Evolutionary conservation across 192 early-diverging fungal genomes (phyloP), one percentile per base, ranked within the genome.

Genomic region (Rhizoclosmatium sp.): DNA sequence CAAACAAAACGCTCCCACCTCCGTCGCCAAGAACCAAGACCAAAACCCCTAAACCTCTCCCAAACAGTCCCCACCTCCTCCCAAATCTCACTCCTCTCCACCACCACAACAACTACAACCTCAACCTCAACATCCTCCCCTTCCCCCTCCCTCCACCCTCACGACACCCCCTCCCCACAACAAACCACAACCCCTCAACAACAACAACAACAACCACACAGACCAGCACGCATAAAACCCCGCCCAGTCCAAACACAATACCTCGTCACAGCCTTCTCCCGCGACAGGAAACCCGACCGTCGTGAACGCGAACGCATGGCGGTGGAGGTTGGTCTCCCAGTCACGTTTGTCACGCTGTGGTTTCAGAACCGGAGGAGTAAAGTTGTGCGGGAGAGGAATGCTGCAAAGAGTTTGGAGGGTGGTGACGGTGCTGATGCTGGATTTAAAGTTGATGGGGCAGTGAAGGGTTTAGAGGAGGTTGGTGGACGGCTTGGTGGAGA

Each of bases 281-380:
- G 14, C 4, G 56, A 71, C 42, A 10, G n/a, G 2, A 7, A 39
- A 10, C 70, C 70, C 7, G 56, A 44, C 3, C 49, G 39, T 14
- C 23, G 39, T 31, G 70, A 71, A 58, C 9, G 51, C 4, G 42
- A 10, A 3, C 2, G 14, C n/a, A 71, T 71, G 49, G 47, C 70
- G 41, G 1, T 16, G 4, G 9, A 58, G 56, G 1, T 71, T 4
- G 54, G 23, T 7, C 54, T 71, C 14, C 70, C 70, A n/a, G 14
- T 71, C 5, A 71, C 49, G 14, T 71, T 71, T 71, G 70, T 71
- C 5, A 71, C 70, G 14, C 51, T 71, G n/a, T 71, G 70, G 70
- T 71, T 71, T 47, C 70, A 71, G 39, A 71, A 71, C 41, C 21
- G 70, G 7, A 10, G 70, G 2, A 71, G 70, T 44, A 71, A 71